A percentile compares a stretch with the other conserved stretches of the same genome.
phyloP scores from a whole-genome alignment of 2,329 filamentous ascomycete species.

The Aspergillus proliferans region DNA sequence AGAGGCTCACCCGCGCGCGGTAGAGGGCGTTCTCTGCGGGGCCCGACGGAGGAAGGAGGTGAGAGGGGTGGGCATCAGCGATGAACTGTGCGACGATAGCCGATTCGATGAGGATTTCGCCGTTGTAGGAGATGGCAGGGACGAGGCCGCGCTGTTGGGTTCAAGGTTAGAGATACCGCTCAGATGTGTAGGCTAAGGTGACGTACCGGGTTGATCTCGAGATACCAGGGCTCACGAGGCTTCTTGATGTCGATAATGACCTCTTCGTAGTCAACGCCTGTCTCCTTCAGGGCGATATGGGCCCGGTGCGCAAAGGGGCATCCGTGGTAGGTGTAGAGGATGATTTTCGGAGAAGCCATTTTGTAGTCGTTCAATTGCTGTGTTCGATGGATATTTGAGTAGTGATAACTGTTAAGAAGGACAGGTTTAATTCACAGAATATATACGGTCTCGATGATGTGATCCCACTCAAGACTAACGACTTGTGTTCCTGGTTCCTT shows the following conservation, averaged over 20 bases:
- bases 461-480: neutral
- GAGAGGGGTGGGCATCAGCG: slow-evolving; percentile 62
- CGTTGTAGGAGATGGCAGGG: slow-evolving; percentile 61
- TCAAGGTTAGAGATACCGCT: neutral
- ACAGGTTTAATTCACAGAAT: neutral
- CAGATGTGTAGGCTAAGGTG: neutral
- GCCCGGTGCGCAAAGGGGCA: slow-evolving; percentile 73
- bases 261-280: slow-evolving; percentile 61
- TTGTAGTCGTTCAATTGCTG: neutral
- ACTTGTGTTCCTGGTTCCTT: neutral
- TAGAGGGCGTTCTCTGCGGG: slow-evolving; percentile 51
- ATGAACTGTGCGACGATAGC: slow-evolving; percentile 67
- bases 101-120: slow-evolving; percentile 68
- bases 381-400: slow-evolving; percentile 1
- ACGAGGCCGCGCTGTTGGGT: slow-evolving; percentile 59
- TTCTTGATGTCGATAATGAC: slow-evolving; percentile 64
- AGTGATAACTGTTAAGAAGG: neutral
- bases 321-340: slow-evolving; percentile 62
- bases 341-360: slow-evolving; percentile 48
- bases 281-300: slow-evolving; percentile 64
- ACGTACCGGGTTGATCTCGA: slow-evolving; percentile 64
- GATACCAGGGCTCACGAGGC: slow-evolving; percentile 67
- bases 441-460: neutral
- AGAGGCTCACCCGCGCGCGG: slow-evolving; percentile 64
- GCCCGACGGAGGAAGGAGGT: slow-evolving; percentile 54